A percentile compares a stretch with the other conserved stretches of the same genome.
phyloP scores from a whole-genome alignment of 495 filamentous ascomycete genomes.

The Acidiella bohemica region DNA sequence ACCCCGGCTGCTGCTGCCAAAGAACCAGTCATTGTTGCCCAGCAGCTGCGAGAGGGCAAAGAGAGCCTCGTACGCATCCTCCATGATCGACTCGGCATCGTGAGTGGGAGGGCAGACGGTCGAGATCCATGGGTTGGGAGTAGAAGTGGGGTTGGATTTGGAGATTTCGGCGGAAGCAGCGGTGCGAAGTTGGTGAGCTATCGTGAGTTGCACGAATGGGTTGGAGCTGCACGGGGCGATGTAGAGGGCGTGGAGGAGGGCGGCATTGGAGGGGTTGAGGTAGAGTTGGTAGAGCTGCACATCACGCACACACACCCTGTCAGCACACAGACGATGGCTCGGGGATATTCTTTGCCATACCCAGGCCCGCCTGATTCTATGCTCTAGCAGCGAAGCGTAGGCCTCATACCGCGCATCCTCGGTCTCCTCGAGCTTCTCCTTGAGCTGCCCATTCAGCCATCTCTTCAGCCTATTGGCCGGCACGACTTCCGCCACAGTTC shows the following conservation, averaged over 20 bases:
- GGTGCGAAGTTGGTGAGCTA: constrained; percentile 51
- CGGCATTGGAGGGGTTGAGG: constrained; percentile 45
- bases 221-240: constrained; percentile 49
- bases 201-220: constrained; percentile 42
- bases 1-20: constrained; percentile 45
- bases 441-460: constrained; percentile 46
- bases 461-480: constrained; percentile 52
- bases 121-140: constrained; percentile 33
- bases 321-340: too few relatives aligned
- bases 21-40: constrained; percentile 52
- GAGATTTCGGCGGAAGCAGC: constrained; percentile 63
- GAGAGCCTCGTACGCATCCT: constrained; percentile 56
- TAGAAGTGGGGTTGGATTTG: constrained; percentile 36
- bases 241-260: constrained; percentile 55
- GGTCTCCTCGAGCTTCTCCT: constrained; percentile 22
- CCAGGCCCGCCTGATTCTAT: constrained; percentile 74
- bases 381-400: constrained; percentile 68
- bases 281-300: constrained; percentile 72
- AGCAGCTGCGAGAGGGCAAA: constrained; percentile 60
- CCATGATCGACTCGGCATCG: constrained; percentile 49
- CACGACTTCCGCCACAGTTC: constrained; percentile 33
- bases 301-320: too few relatives aligned
- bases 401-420: constrained; percentile 53
- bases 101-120: too few relatives aligned
- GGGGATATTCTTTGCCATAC: constrained; percentile 33